These are phyloP conservation scores for Eutrema japonicum DNA, from an alignment of 345 rosid species.

Conservation along the genomic window DNA sequence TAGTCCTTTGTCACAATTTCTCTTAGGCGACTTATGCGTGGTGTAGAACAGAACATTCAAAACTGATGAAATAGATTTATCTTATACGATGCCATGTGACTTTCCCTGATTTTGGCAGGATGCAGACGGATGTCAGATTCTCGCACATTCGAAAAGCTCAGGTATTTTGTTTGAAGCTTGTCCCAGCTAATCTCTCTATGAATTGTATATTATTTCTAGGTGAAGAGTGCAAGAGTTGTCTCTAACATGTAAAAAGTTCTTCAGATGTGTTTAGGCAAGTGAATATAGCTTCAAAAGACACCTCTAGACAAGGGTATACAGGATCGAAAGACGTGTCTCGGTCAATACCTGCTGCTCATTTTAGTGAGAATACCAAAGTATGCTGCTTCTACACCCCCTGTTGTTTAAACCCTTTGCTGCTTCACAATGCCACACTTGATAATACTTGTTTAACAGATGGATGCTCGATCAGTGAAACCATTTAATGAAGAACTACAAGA, in stretches of 20 bases:
- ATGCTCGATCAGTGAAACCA: constrained; percentile 40
- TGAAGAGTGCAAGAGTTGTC: background rate
- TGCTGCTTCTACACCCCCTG: constrained; percentile 37
- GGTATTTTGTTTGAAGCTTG: constrained; percentile 19
- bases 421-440: constrained; percentile 20
- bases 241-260: constrained; percentile 35
- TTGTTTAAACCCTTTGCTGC: constrained; percentile 11
- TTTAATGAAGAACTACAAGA: constrained; percentile 42
- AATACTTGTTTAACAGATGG: constrained; percentile 51
- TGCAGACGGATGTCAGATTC: constrained; percentile 46
- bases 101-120: constrained; percentile 48
- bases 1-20: too few species aligned
- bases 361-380: constrained; percentile 56
- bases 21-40: too few species aligned
- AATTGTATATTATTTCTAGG: background rate
- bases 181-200: background rate
- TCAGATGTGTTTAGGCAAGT: constrained; percentile 43
- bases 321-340: constrained; percentile 41
- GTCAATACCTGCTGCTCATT: constrained; percentile 48
- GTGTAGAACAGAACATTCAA: too few species aligned
- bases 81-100: too few species aligned
- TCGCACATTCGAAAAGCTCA: constrained; percentile 35
- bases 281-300: constrained; percentile 17
- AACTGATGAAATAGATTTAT: too few species aligned
- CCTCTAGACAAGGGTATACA: constrained; percentile 40